Evolutionary conservation across 768 basidiomycete genomes (phyloP).

Genomic region (Tulasnella sp.): DNA sequence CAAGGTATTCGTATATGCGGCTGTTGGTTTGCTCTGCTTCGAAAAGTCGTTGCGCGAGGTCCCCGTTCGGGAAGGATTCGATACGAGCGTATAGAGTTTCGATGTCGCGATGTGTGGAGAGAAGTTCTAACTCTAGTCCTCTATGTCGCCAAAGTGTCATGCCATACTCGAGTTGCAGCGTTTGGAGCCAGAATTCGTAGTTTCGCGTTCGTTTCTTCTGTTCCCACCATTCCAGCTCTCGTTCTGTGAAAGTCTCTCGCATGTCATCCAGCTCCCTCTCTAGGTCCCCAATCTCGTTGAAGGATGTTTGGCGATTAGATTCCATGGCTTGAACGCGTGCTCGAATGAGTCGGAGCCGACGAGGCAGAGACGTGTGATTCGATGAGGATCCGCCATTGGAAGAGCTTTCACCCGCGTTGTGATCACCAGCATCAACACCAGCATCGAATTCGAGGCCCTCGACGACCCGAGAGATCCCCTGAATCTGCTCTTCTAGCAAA

Average conservation of each 20-base stretch:
- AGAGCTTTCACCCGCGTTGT: neutral
- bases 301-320: neutral
- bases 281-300: neutral
- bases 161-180: neutral
- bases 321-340: neutral
- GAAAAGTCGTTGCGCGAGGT: neutral
- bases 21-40: neutral
- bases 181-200: neutral
- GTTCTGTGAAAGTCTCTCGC: neutral
- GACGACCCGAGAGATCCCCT: too few relatives aligned
- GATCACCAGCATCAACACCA: neutral
- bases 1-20: neutral
- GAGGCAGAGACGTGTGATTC: neutral
- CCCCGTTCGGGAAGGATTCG: neutral
- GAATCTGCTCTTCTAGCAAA: neutral
- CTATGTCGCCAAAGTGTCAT: conserved; percentile 1
- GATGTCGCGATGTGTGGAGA: conserved; percentile 1
- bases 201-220: neutral
- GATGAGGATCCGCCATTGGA: too few relatives aligned
- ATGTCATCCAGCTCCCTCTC: neutral
- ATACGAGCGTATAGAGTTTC: neutral
- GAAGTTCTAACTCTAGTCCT: neutral
- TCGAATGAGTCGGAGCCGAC: neutral
- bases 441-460: neutral
- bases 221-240: conserved; percentile 3